Evolutionary conservation across 1,139 yeast genomes (phyloP), one percentile per base, ranked within the genome.

Genomic region (Zygosaccharomyces pseudobailii): DNA sequence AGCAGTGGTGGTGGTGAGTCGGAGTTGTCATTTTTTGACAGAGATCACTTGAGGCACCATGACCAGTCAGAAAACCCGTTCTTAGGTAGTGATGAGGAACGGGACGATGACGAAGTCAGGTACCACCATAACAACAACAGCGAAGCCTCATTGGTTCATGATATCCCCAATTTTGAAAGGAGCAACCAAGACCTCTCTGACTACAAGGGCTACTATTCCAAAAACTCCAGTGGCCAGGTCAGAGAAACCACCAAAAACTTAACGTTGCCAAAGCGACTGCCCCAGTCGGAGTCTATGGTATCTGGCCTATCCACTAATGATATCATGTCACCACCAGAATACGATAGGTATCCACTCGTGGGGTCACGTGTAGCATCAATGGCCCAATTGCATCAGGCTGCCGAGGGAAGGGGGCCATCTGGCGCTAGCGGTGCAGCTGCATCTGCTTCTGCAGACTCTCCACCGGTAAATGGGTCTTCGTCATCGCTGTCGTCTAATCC

Each of bases 291-390:
- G 6, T 48, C 55, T 32, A 27, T 49, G 40, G 47, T 53, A 39
- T 42, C 55, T 35, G 52, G 51, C 10, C 42, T 49, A 13, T 51
- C 58, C 6, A 51, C 50, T 37, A 57, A 57, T 40, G 65, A 63
- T 38, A 59, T 66, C 30, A 57, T 61, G 50, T 65, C 69, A 2
- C 82, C 84, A 6, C 72, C 80, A 0, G 82, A 77, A 53, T 79
- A 70, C 55, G 84, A 79, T 58, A 69, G 84, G 56, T 80, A 79
- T 55, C 84, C 84, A 3, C 64, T 77, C 56, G 74, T 73, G 5
- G 77, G 78, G 7, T 72, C 79, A 23, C 66, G 80, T 51, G 74
- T 71, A 20, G 74, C 73, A 0, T 72, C 79, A 1, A 55, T 62
- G 52, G 71, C 76, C 4, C 49, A 51, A 43, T 42, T 49, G 36